Evolutionary conservation across 1,284 basidiomycete species (phyloP), one percentile per base, ranked within the genome.

Genomic region (Thecaphora thlaspeos): DNA sequence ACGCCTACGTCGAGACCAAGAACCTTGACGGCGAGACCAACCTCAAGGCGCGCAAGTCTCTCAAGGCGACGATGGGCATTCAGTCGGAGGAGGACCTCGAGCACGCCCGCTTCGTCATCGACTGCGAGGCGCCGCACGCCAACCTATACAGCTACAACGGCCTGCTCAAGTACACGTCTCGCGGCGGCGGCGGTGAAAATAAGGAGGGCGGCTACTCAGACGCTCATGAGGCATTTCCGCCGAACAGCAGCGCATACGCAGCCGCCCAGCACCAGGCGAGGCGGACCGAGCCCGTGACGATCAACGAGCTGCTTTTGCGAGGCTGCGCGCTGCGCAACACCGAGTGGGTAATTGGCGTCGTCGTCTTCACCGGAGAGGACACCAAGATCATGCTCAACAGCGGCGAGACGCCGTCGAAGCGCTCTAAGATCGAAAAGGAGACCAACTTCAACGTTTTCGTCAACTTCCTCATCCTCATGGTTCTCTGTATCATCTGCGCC

Each of bases 311-410:
- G 30, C 82, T 98, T 2, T 84, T 98, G 14, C 87, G 94, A 68
- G 94, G 94, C 0, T 95, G 91, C 76, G 84, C 89, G 0, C 80
- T 97, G n/a, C 84, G 94, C 40, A 97, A 97, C 76, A 96, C 92
- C 0, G 81, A 86, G 28, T 98, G 94, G 94, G 84, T 93, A 50
- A 90, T 97, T 62, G 93, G 91, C 9, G 79, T 98, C 30, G 93
- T 97, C 32, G 86, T 89, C 28, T 98, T 92, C 79, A 98, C 94
- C 0, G 94, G 94, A 28, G 84, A 86, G 3, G 93, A 98, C 80
- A 93, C 93, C 46, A 98, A 97, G 84, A 97, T 97, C 76, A 94
- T 97, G 89, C 81, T 96, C 65, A 98, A 97, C 71, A 90, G 90
- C 36, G 91, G 91, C 22, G 87, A 87, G 17, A 80, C 79, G 3